Evolutionary conservation across 495 filamentous ascomycete genomes (phyloP).

Genomic region (Tetracladium marchalianum): DNA sequence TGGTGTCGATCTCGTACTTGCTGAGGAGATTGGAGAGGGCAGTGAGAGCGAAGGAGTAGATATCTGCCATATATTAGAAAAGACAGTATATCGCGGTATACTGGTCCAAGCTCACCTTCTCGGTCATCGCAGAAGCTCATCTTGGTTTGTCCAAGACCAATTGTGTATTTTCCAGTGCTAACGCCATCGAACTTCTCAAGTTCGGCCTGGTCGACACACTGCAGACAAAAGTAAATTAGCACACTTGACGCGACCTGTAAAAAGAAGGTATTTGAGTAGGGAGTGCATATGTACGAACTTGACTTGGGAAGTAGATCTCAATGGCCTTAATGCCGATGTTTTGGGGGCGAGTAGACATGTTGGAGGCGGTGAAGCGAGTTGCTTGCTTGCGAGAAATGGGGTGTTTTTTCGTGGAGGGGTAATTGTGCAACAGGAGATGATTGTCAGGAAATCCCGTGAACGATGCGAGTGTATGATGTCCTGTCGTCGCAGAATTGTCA

Average conservation of each 20-base stretch:
- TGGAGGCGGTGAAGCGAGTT: slow-evolving; percentile 22
- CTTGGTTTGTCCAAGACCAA: slow-evolving; percentile 97
- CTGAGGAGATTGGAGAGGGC: slow-evolving; percentile 76
- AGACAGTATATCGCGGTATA: slow-evolving; percentile 10
- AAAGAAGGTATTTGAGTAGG: neutral
- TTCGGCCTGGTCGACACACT: slow-evolving; percentile 96
- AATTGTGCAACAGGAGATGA: neutral
- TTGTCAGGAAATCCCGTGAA: neutral
- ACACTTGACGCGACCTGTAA: slow-evolving; percentile 3
- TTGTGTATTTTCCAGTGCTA: slow-evolving; percentile 90
- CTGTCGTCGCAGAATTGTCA: no score
- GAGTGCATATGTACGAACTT: slow-evolving; percentile 48
- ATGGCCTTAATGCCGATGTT: slow-evolving; percentile 99
- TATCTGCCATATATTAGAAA: slow-evolving; percentile 50
- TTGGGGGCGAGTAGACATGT: slow-evolving; percentile 80
- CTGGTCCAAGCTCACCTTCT: slow-evolving; percentile 56
- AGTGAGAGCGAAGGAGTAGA: slow-evolving; percentile 94
- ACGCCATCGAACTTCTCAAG: slow-evolving; percentile 99
- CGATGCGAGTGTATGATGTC: no score
- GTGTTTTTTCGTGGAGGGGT: neutral
- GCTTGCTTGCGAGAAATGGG: neutral
- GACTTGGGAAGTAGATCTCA: slow-evolving; percentile 95
- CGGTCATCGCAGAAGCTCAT: slow-evolving; percentile 99
- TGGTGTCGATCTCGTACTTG: slow-evolving; percentile 90
- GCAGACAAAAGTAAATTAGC: slow-evolving; percentile 13